These are phyloP conservation scores for Lavandula angustifolia DNA, from an alignment of 257 asterid species.

Conservation along the genomic window DNA sequence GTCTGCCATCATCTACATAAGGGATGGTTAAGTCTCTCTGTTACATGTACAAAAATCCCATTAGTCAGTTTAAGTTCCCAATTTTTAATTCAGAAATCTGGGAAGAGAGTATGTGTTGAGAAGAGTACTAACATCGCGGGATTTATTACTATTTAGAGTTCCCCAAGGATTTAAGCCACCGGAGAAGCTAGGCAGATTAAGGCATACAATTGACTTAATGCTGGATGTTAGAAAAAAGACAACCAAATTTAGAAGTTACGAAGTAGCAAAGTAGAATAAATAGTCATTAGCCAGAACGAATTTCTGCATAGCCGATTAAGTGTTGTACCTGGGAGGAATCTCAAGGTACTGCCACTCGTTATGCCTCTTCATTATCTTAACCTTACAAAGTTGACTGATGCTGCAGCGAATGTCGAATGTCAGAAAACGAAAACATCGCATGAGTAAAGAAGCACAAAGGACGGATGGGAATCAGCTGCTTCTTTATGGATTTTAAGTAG, in stretches of 20 bases:
- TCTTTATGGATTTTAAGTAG: background rate
- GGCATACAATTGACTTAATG: conserved; percentile 84
- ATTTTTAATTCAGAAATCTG: background rate
- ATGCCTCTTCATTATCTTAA: conserved; percentile 68
- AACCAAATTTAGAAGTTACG: background rate
- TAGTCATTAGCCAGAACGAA: background rate
- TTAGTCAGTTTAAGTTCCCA: background rate
- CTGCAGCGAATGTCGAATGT: conserved; percentile 43
- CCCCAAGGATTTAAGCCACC: conserved; percentile 99
- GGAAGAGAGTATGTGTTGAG: background rate
- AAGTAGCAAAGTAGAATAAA: background rate
- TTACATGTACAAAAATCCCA: background rate
- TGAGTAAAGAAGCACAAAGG: background rate
- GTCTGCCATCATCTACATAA: conserved; percentile 77
- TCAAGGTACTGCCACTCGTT: conserved; percentile 74
- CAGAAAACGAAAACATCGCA: conserved; percentile 3
- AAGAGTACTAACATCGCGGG: conserved; percentile 54
- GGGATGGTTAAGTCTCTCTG: conserved; percentile 88
- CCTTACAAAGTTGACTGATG: conserved; percentile 75
- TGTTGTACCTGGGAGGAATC: conserved; percentile 49
- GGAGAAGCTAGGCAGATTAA: conserved; percentile 92
- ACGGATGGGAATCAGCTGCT: background rate
- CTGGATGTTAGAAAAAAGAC: conserved; percentile 40
- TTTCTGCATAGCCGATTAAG: conserved; percentile 6
- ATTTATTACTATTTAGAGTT: conserved; percentile 58